phyloP scores from a whole-genome alignment of 2,329 filamentous ascomycete species.

The Penicillium frequentans region DNA sequence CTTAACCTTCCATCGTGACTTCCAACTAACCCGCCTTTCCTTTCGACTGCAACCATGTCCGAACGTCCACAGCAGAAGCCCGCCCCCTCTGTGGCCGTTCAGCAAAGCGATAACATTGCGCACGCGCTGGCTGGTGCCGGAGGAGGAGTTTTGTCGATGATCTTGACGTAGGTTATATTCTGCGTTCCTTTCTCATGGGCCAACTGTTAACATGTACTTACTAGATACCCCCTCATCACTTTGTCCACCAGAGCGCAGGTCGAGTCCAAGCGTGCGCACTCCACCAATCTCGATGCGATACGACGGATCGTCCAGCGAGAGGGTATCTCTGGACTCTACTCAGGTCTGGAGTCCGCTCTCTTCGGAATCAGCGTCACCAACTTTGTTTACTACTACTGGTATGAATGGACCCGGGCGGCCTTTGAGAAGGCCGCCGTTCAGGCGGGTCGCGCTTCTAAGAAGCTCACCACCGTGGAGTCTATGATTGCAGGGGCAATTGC shows the following conservation, averaged over 20 bases:
- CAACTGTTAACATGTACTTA: background rate
- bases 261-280: slow-evolving; percentile 89
- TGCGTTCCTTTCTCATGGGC: background rate
- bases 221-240: slow-evolving; percentile 91
- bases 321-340: slow-evolving; percentile 83
- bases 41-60: slow-evolving; percentile 35
- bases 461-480: slow-evolving; percentile 85
- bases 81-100: slow-evolving; percentile 63
- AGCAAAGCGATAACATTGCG: slow-evolving; percentile 94
- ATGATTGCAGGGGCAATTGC: slow-evolving; percentile 96
- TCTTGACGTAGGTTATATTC: slow-evolving; percentile 68
- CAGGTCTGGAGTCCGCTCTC: slow-evolving; percentile 87
- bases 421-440: slow-evolving; percentile 75
- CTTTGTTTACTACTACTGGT: slow-evolving; percentile 99
- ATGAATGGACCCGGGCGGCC: slow-evolving; percentile 89
- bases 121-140: slow-evolving; percentile 92
- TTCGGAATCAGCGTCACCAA: slow-evolving; percentile 99
- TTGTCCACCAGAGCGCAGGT: slow-evolving; percentile 97
- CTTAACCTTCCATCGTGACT: background rate
- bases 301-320: slow-evolving; percentile 87
- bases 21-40: background rate
- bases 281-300: slow-evolving; percentile 78
- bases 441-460: slow-evolving; percentile 71
- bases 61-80: slow-evolving; percentile 38
- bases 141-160: slow-evolving; percentile 92